Evolutionary conservation across 1,284 basidiomycete species (phyloP).

Genomic region (Rhodotorula sp.): DNA sequence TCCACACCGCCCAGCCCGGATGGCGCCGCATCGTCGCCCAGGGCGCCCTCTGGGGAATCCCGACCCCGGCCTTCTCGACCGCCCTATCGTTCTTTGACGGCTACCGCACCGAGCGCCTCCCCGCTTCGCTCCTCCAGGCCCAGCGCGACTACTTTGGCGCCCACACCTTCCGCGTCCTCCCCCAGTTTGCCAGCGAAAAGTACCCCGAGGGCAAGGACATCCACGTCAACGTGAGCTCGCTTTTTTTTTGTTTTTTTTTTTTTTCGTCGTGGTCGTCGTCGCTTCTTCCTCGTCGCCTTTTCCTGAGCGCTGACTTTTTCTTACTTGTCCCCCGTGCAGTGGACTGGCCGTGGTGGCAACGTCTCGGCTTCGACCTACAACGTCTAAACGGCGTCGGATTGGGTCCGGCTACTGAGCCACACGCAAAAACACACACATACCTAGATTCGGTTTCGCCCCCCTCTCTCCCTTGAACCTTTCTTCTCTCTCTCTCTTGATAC

Average conservation of each 20-base stretch:
- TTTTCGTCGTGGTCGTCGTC: too few relatives aligned
- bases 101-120: conserved; percentile 80
- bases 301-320: not conserved
- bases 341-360: conserved; percentile 67
- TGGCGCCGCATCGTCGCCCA: conserved; percentile 98
- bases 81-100: conserved; percentile 95
- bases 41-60: conserved; percentile 95
- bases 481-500: not conserved
- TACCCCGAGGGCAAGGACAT: conserved; percentile 81
- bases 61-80: conserved; percentile 51
- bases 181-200: conserved; percentile 79
- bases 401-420: too few relatives aligned
- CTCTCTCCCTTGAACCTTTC: not conserved
- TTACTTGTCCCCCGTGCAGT: not conserved
- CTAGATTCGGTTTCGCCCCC: not conserved
- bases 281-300: not conserved
- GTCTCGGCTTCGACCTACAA: conserved; percentile 90
- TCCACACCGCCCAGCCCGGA: conserved; percentile 92
- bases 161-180: conserved; percentile 88
- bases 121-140: conserved; percentile 86
- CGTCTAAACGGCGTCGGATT: conserved; percentile 57
- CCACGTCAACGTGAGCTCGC: conserved; percentile 56
- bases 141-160: conserved; percentile 89
- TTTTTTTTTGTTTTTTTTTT: too few relatives aligned
- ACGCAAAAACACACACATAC: not conserved